A percentile compares a stretch with the other conserved stretches of the same genome.
phyloP scores from a whole-genome alignment of 805 yeast species.

The Lipomyces oligophaga region DNA sequence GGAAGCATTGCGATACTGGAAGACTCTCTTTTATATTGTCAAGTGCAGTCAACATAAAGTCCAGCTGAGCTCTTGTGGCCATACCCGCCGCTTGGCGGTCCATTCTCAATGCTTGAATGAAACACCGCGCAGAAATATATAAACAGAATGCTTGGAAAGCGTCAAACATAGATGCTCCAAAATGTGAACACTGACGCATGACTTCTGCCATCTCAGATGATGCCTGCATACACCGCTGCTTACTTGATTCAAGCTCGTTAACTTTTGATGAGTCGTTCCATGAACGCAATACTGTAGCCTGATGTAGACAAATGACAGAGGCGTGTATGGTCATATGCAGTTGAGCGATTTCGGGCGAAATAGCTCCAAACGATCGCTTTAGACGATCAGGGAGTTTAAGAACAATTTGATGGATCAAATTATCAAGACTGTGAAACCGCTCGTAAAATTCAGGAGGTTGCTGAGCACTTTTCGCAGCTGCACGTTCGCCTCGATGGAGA shows the following conservation, averaged over 20 bases:
- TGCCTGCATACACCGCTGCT: slow-evolving; percentile 12
- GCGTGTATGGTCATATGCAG: slow-evolving; percentile 17
- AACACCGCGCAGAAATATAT: slow-evolving; percentile 25
- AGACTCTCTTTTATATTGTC: slow-evolving; percentile 16
- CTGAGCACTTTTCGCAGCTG: slow-evolving; percentile 3
- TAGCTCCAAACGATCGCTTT: slow-evolving; percentile 7
- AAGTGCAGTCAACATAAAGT: slow-evolving; percentile 18
- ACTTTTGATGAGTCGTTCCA: neutral
- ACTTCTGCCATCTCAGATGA: slow-evolving; percentile 18
- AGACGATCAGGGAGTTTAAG: slow-evolving; percentile 10
- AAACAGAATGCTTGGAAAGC: slow-evolving; percentile 12
- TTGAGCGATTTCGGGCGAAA: slow-evolving; percentile 7
- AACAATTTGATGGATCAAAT: slow-evolving; percentile 5
- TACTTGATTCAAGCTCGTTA: slow-evolving; percentile 6
- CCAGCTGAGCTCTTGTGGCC: slow-evolving; percentile 8
- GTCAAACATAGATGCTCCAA: slow-evolving; percentile 3
- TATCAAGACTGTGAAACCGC: slow-evolving; percentile 9
- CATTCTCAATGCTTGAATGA: slow-evolving; percentile 14
- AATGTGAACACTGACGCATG: slow-evolving; percentile 14
- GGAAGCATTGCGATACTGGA: slow-evolving; percentile 15
- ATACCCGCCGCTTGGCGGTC: neutral
- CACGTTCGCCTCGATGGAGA: slow-evolving; percentile 17
- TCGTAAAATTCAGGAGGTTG: slow-evolving; percentile 11
- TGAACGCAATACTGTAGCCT: slow-evolving; percentile 13
- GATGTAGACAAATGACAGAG: slow-evolving; percentile 21